Base-by-base conservation (phyloP, 208 protist species). In the Acanthamoeba royreba region DNA sequence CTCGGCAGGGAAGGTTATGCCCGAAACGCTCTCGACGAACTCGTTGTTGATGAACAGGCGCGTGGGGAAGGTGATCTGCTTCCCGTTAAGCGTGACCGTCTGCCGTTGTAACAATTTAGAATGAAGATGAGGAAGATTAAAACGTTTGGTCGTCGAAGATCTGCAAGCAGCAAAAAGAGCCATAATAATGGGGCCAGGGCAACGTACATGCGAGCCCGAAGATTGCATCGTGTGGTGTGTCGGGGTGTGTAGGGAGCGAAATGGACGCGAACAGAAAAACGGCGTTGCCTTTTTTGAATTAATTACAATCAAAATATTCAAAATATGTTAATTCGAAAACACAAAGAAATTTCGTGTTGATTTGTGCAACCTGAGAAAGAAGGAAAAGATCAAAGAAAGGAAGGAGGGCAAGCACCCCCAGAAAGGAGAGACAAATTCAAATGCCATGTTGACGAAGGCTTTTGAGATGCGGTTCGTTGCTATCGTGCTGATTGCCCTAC, bases 11-110 rank as follows among this genome's bases (percentile, higher is more conserved):
- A 61, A 88, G 33, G 79, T 88, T 33, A 40, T 61, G 49, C 79
- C 79, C n/a, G 79, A 88, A 38, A 43, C 46, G 49, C 47, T 61
- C 19, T 53, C 47, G 3, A 88, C 79, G 25, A 88, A 88, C 45
- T 88, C 79, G 79, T 88, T 88, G 47, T 88, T 88, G 42, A 88
- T 88, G 79, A 88, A 88, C 47, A 88, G 42, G 1, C 47, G 47
- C 3, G 49, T 53, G 28, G 79, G 79, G 46, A 61, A 88, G 40
- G 7, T 47, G 33, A 81, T 81, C 40, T 9, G 19, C 11, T 49
- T 81, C 31, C 40, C 69, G 8, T 81, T 81, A 2, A 81, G 69
- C 40, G 33, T 81, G n/a, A 81, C 40, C 15, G 69, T 81, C 69
- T 81, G 69, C 40, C 22, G 49, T 13, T 58, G 13, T n/a, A 58